phyloP scores from a whole-genome alignment of 768 basidiomycete genomes.

The Boletus rex-veris region DNA sequence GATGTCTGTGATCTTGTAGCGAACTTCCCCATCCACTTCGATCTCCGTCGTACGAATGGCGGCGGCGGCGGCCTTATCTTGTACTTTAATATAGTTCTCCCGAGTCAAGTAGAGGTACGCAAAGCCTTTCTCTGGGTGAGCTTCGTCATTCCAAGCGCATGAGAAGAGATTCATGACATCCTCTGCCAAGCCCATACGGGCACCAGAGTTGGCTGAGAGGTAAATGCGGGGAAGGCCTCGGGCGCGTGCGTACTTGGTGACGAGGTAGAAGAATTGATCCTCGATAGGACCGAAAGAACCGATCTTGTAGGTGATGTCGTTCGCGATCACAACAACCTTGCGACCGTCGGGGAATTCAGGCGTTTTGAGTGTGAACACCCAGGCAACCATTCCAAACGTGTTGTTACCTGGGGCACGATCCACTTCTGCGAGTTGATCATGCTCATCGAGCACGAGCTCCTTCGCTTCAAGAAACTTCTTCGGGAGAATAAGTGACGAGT shows the following conservation, averaged over 20 bases:
- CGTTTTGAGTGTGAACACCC: constrained; percentile 90
- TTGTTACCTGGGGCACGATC: constrained; percentile 93
- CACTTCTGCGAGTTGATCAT: constrained; percentile 87
- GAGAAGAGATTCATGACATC: constrained; percentile 87
- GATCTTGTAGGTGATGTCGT: constrained; percentile 98
- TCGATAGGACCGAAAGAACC: constrained; percentile 96
- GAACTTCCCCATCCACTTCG: constrained; percentile 79
- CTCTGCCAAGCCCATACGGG: constrained; percentile 93
- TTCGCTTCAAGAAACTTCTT: constrained; percentile 77
- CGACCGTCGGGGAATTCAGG: constrained; percentile 92
- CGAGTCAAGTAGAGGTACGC: constrained; percentile 94
- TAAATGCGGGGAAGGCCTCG: constrained; percentile 93
- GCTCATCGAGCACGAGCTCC: constrained; percentile 92
- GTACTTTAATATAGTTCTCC: constrained; percentile 84
- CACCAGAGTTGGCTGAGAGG: constrained; percentile 98
- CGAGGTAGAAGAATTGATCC: constrained; percentile 95
- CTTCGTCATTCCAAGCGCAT: constrained; percentile 82
- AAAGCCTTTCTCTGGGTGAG: constrained; percentile 89
- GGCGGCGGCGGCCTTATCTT: constrained; percentile 74
- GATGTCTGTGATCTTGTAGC: constrained; percentile 93
- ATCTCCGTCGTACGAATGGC: constrained; percentile 82
- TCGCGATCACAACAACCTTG: constrained; percentile 84
- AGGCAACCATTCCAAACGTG: constrained; percentile 95
- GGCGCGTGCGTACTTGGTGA: constrained; percentile 87
- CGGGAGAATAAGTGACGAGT: constrained; percentile 69